A percentile compares a stretch with the other conserved stretches of the same genome.
Evolutionary conservation across 345 rosid genomes (phyloP).

Genomic region (Eutrema heterophyllum): DNA sequence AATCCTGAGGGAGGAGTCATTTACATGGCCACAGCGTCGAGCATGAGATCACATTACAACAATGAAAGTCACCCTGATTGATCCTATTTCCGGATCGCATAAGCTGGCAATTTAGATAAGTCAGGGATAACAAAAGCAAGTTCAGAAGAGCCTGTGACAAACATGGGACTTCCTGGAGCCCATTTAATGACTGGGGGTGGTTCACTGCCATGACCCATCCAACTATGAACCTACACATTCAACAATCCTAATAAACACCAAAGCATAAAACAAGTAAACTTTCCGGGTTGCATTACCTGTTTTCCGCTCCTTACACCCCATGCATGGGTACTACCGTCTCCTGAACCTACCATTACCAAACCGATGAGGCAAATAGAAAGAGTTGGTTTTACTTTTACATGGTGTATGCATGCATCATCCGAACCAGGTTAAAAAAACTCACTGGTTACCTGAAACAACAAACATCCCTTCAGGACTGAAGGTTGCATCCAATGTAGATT

Average conservation of each 20-base stretch:
- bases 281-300: constrained; percentile 44
- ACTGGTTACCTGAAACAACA: constrained; percentile 71
- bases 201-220: constrained; percentile 72
- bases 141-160: constrained; percentile 84
- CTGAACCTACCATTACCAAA: constrained; percentile 48
- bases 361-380: too few species aligned
- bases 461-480: constrained; percentile 96
- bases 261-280: neutral
- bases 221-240: constrained; percentile 65
- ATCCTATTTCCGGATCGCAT: constrained; percentile 63
- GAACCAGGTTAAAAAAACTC: neutral
- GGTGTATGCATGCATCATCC: neutral
- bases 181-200: constrained; percentile 86
- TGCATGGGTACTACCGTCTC: constrained; percentile 88
- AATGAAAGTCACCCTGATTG: neutral
- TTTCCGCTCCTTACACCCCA: constrained; percentile 87
- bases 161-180: constrained; percentile 95
- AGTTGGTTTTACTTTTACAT: too few species aligned
- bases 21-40: neutral
- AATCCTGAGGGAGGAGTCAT: neutral
- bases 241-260: neutral
- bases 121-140: constrained; percentile 86
- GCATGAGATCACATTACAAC: neutral
- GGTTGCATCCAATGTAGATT: constrained; percentile 88
- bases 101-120: constrained; percentile 80